Evolutionary conservation across 164 flowering plant genomes (phyloP).

Genomic region (Litsea cubeba): DNA sequence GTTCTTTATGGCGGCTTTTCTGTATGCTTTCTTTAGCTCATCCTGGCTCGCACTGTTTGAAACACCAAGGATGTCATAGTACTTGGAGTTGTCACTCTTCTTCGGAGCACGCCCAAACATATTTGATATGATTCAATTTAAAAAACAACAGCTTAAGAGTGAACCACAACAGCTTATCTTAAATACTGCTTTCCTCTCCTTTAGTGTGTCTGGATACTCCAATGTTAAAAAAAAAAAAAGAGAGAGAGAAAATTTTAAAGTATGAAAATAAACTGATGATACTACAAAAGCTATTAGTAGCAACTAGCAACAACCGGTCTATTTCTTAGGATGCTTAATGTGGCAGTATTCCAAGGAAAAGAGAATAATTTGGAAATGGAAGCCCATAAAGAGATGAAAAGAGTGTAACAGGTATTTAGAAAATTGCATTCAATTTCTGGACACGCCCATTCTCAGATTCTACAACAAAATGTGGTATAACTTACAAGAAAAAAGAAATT

Average conservation of each 20-base stretch:
- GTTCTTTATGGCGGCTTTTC: conserved; percentile 55
- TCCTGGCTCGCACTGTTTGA: conserved; percentile 41
- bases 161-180: not conserved
- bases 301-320: too few relatives aligned
- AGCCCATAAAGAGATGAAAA: too few relatives aligned
- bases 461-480: too few relatives aligned
- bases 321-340: too few relatives aligned
- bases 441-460: too few relatives aligned
- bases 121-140: conserved; percentile 20
- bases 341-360: too few relatives aligned
- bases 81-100: conserved; percentile 48
- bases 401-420: too few relatives aligned
- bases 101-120: conserved; percentile 60
- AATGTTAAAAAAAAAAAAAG: not conserved
- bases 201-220: not conserved
- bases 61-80: conserved; percentile 53
- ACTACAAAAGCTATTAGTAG: too few relatives aligned
- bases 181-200: not conserved
- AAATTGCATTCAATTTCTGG: too few relatives aligned
- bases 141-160: not conserved
- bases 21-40: conserved; percentile 59
- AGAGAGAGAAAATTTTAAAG: not conserved
- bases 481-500: too few relatives aligned
- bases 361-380: too few relatives aligned
- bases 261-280: too few relatives aligned